These are phyloP conservation scores for Trifolium dubium DNA, from an alignment of 306 rosid species.

Conservation along the genomic window DNA sequence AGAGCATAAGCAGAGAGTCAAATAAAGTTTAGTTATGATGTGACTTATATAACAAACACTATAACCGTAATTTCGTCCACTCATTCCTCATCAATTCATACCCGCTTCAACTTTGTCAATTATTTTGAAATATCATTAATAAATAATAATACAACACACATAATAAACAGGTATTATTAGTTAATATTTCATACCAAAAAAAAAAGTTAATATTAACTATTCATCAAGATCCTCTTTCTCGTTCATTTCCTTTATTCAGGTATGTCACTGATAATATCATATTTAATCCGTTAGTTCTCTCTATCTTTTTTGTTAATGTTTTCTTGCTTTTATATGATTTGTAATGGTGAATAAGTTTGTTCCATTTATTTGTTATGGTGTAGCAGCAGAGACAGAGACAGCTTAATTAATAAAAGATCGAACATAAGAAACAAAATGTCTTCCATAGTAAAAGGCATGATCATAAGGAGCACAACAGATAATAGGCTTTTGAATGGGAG, in stretches of 20 bases:
- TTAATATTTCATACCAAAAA: too few species aligned
- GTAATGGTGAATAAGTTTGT: too few species aligned
- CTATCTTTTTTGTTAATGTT: too few species aligned
- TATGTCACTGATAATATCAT: slow-evolving; percentile 33
- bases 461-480: slow-evolving; percentile 53
- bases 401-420: too few species aligned
- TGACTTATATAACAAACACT: slow-evolving; percentile 33
- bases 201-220: too few species aligned
- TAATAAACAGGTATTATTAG: too few species aligned
- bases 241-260: slow-evolving; percentile 44
- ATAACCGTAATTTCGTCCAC: slow-evolving; percentile 72
- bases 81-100: slow-evolving; percentile 55
- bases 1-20: slow-evolving; percentile 14
- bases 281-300: too few species aligned
- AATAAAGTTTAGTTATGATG: slow-evolving; percentile 44
- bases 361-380: too few species aligned
- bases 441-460: slow-evolving; percentile 65
- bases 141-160: slow-evolving; percentile 25
- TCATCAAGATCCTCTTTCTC: slow-evolving; percentile 9
- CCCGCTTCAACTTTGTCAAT: slow-evolving; percentile 28
- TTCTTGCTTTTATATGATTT: neutral
- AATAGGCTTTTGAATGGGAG: slow-evolving; percentile 46
- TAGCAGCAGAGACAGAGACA: neutral
- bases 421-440: too few species aligned
- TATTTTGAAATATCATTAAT: slow-evolving; percentile 10